Evolutionary conservation across 768 basidiomycete genomes (phyloP).

Genomic region (Strobilomyces confusus): DNA sequence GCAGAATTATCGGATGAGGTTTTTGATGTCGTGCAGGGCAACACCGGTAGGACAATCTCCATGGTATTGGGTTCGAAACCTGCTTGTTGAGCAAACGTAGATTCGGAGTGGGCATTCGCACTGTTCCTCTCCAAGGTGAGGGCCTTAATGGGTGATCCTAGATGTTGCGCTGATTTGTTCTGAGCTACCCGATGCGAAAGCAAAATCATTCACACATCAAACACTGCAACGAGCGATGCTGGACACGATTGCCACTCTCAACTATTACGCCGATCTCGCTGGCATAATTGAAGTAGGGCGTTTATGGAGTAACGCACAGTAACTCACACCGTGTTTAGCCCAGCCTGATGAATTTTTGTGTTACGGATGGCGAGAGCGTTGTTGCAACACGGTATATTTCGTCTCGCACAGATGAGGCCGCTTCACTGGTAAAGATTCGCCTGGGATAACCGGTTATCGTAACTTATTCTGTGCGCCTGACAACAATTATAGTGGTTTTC

Average conservation of each 20-base stretch:
- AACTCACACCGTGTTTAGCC: constrained; percentile 45
- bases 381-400: constrained; percentile 95
- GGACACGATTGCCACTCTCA: constrained; percentile 78
- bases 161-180: constrained; percentile 6
- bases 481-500: constrained; percentile 72
- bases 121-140: constrained; percentile 78
- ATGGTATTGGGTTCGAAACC: neutral
- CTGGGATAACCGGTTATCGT: neutral
- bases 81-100: constrained; percentile 34
- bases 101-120: constrained; percentile 98
- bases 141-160: neutral
- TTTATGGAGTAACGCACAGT: neutral
- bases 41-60: constrained; percentile 60
- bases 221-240: constrained; percentile 82
- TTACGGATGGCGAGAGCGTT: constrained; percentile 92
- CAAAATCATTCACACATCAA: constrained; percentile 66
- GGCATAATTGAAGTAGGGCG: constrained; percentile 62
- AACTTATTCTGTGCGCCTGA: constrained; percentile 7
- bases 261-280: constrained; percentile 67
- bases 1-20: constrained; percentile 72
- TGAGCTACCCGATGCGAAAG: constrained; percentile 78
- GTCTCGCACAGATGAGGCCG: constrained; percentile 86
- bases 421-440: constrained; percentile 60
- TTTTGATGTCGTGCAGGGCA: constrained; percentile 85
- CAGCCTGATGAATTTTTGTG: constrained; percentile 91